Evolutionary conservation across 768 basidiomycete genomes (phyloP), one percentile per base, ranked within the genome.

Genomic region (Tremella yokohamensis): DNA sequence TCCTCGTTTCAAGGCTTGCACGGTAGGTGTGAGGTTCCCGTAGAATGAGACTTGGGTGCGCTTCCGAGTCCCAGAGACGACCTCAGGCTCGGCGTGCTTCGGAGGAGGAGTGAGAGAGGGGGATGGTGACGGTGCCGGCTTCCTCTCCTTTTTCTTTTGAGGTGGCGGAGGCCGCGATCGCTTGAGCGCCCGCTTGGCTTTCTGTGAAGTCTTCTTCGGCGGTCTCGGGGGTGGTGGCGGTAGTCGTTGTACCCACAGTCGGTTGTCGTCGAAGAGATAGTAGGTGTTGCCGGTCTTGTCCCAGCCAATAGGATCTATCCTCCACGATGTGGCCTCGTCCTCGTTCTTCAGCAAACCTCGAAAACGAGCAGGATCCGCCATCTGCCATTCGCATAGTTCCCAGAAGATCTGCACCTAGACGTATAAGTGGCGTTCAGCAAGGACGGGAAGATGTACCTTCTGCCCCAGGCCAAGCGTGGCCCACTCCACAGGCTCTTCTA

Each of bases 371-470:
- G 75, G 74, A 54, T 78, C 73, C 37, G 53, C 56, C 58, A 77
- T 49, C 42, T 76, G 76, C 76, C 76, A 77, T 64, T 78, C 77
- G 61, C 76, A 77, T n/a, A 77, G 64, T 18, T 73, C 65, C 61
- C 76, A 66, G 6, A 78, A 57, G 2, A 69, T 69, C 18, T 63
- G 61, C 3, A 78, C 69, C 76, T 77, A 16, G n/a, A 34, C 29
- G 58, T 3, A n/a, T 29, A 13, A 44, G 20, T 22, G 18, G 19
- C 13, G 24, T 54, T 52, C 8, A 24, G 3, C 20, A 42, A 3
- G 16, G 42, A 2, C 18, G 34, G 40, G 19, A 20, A 16, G 19
- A 50, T 65, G 39, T 34, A 70, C 74, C 63, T 76, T 76, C 29
- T 67, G 61, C 29, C 61, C 39, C 24, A 76, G 40, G 3, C 71